A percentile compares a stretch with the other conserved stretches of the same genome.
phyloP scores from a whole-genome alignment of 768 basidiomycete genomes.

The Termitomyces titanicus region DNA sequence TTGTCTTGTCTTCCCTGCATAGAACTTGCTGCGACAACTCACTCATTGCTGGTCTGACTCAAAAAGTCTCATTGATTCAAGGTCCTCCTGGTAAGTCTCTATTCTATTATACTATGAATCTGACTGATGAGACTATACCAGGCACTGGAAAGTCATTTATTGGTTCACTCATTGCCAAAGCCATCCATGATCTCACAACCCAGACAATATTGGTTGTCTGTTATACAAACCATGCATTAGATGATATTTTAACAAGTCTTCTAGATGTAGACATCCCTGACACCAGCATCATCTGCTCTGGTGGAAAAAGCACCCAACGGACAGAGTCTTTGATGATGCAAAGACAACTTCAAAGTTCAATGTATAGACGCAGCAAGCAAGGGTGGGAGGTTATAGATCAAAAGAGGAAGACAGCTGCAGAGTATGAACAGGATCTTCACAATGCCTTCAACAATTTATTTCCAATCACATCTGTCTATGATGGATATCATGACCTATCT shows the following conservation, averaged over 20 bases:
- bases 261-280: slow-evolving; percentile 54
- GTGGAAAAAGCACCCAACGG: slow-evolving; percentile 47
- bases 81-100: slow-evolving; percentile 59
- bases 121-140: slow-evolving; percentile 18
- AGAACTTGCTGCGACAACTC: too few relatives aligned
- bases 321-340: slow-evolving; percentile 45
- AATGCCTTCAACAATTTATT: background rate
- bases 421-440: background rate
- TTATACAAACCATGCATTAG: slow-evolving; percentile 73
- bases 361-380: slow-evolving; percentile 19
- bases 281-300: slow-evolving; percentile 50
- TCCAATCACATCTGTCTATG: background rate
- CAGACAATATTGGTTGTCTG: slow-evolving; percentile 64
- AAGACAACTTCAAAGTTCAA: slow-evolving; percentile 32
- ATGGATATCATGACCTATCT: slow-evolving; percentile 2
- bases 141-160: slow-evolving; percentile 78
- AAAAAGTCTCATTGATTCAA: slow-evolving; percentile 59
- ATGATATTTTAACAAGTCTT: slow-evolving; percentile 64
- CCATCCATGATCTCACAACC: slow-evolving; percentile 43
- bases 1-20: too few relatives aligned
- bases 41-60: slow-evolving; percentile 52
- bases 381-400: slow-evolving; percentile 28
- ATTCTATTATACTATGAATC: too few relatives aligned
- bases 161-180: slow-evolving; percentile 62
- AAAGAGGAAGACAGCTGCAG: background rate